phyloP scores from a whole-genome alignment of 805 yeast genomes.

The Starmera caribaea region DNA sequence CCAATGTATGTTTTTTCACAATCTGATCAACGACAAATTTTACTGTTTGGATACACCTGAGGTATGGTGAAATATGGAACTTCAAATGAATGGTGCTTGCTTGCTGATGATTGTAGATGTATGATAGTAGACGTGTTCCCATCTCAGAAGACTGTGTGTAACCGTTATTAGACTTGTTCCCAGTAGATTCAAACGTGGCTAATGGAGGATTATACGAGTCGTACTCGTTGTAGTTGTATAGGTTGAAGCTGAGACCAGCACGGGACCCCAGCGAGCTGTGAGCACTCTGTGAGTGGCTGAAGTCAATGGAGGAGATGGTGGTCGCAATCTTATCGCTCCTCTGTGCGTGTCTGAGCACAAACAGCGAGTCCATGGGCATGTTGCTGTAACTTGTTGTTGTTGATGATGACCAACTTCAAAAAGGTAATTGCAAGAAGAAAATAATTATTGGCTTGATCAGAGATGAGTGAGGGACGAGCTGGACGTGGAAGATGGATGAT shows the following conservation, averaged over 20 bases:
- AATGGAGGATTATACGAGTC: constrained; percentile 18
- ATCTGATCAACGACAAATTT: constrained; percentile 15
- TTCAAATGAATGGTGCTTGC: constrained; percentile 8
- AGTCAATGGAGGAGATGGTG: constrained; percentile 17
- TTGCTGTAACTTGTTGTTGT: not conserved
- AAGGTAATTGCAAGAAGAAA: not conserved
- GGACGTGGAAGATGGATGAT: too few relatives aligned
- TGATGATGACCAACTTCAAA: too few relatives aligned
- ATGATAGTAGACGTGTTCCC: constrained; percentile 13
- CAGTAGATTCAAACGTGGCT: constrained; percentile 17
- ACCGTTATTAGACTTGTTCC: constrained; percentile 19
- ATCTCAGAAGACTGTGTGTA: constrained; percentile 16
- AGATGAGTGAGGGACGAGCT: too few relatives aligned
- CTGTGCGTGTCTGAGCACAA: constrained; percentile 20
- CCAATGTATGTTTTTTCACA: constrained; percentile 8
- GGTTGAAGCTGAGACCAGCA: not conserved
- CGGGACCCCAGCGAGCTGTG: not conserved
- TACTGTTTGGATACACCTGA: constrained; percentile 33
- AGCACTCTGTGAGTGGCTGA: constrained; percentile 3
- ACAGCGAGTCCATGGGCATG: constrained; percentile 14
- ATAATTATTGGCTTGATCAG: too few relatives aligned
- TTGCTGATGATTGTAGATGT: constrained; percentile 10
- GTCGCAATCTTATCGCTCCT: constrained; percentile 18
- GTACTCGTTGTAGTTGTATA: constrained; percentile 3
- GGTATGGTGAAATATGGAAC: constrained; percentile 33